phyloP scores from a whole-genome alignment of 495 filamentous ascomycete genomes.

The Sporormia fimetaria region DNA sequence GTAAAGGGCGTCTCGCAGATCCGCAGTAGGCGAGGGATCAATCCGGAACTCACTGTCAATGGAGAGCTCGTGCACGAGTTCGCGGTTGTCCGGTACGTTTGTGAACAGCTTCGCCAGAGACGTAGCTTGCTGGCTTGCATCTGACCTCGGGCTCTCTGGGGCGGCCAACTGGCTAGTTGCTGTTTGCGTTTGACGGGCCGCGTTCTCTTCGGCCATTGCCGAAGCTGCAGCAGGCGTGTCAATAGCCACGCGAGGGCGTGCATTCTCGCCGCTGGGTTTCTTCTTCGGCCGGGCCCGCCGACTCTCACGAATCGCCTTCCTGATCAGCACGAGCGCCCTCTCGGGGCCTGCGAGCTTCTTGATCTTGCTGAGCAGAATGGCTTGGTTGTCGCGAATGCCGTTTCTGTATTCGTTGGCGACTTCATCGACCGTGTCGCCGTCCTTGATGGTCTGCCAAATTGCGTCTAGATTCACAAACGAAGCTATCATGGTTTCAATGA shows the following conservation, averaged over 20 bases:
- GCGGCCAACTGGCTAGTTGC: constrained; percentile 12
- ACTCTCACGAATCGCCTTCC: constrained; percentile 69
- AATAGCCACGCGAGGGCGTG: constrained; percentile 48
- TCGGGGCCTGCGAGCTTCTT: constrained; percentile 79
- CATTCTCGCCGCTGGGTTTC: constrained; percentile 53
- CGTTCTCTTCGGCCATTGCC: constrained; percentile 10
- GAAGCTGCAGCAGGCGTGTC: constrained; percentile 15
- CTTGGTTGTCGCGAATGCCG: constrained; percentile 87
- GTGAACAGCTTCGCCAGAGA: constrained; percentile 40
- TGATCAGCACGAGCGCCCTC: constrained; percentile 70
- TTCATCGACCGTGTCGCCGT: constrained; percentile 69
- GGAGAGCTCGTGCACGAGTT: constrained; percentile 80
- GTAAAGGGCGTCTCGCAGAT: constrained; percentile 44
- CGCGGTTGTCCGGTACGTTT: constrained; percentile 69
- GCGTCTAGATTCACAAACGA: constrained; percentile 92
- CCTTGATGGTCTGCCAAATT: constrained; percentile 93
- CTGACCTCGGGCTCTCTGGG: neutral
- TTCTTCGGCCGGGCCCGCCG: constrained; percentile 59
- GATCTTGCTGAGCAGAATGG: constrained; percentile 75
- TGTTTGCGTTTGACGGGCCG: constrained; percentile 13
- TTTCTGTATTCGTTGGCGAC: constrained; percentile 83
- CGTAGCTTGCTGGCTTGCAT: constrained; percentile 31
- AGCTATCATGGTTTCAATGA: constrained; percentile 89
- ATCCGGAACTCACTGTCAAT: constrained; percentile 76
- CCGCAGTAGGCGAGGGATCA: constrained; percentile 33